Evolutionary conservation across 495 filamentous ascomycete genomes (phyloP).

Genomic region (Achaetomiella virescens): DNA sequence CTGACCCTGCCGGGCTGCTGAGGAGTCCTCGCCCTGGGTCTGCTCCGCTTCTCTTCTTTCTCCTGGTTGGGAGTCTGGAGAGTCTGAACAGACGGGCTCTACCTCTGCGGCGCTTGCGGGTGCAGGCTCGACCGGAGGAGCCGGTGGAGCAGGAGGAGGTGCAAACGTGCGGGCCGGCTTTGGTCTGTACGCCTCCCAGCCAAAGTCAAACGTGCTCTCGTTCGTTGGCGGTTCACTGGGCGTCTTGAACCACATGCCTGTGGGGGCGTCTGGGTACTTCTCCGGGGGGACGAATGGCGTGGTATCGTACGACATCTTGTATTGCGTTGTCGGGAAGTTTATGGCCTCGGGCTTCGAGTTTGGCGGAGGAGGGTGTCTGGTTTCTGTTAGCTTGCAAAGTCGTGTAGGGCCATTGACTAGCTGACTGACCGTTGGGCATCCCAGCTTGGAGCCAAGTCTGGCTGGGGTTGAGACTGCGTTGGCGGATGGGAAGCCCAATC

Average conservation of each 20-base stretch:
- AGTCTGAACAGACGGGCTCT: constrained; percentile 12
- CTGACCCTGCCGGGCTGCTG: too few species aligned
- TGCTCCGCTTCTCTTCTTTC: too few species aligned
- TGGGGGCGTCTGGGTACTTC: constrained; percentile 74
- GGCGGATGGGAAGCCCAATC: constrained; percentile 20
- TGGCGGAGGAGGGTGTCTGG: constrained; percentile 65
- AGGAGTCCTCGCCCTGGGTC: too few species aligned
- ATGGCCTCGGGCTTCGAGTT: constrained; percentile 71
- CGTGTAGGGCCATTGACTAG: background rate
- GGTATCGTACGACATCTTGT: constrained; percentile 67
- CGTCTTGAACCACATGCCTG: constrained; percentile 76
- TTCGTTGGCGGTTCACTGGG: constrained; percentile 55
- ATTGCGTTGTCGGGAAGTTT: constrained; percentile 65
- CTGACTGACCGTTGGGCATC: constrained; percentile 36
- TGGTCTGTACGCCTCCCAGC: constrained; percentile 67
- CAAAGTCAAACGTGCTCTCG: constrained; percentile 65
- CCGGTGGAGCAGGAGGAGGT: constrained; percentile 41
- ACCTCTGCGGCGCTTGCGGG: constrained; percentile 16
- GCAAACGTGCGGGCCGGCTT: constrained; percentile 69
- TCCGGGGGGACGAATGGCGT: constrained; percentile 67
- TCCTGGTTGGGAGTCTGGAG: constrained; percentile 18
- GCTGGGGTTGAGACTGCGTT: constrained; percentile 19
- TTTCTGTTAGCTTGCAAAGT: constrained; percentile 5
- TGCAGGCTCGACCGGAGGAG: constrained; percentile 8
- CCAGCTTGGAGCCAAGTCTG: constrained; percentile 27